phyloP scores from a whole-genome alignment of 106 monocot genomes.

The Posidonia australis region DNA sequence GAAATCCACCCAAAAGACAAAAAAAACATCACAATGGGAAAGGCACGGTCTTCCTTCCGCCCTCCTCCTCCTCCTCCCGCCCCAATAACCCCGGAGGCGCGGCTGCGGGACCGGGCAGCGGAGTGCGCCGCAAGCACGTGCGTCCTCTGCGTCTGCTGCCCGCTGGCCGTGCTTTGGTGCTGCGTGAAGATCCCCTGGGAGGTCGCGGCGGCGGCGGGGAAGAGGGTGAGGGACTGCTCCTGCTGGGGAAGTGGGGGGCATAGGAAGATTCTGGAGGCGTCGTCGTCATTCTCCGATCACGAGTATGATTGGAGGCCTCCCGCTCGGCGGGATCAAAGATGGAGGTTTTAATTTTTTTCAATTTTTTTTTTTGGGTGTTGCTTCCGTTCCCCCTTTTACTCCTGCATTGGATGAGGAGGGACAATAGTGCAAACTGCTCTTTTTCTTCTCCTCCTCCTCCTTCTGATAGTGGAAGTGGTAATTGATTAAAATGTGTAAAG shows the following conservation, averaged over 20 bases:
- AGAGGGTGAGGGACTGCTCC: background rate
- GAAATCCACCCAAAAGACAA: no score
- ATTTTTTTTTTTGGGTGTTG: no score
- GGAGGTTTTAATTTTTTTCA: no score
- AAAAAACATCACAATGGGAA: no score
- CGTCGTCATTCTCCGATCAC: conserved; percentile 26
- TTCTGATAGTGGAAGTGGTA: no score
- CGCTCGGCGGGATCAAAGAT: background rate
- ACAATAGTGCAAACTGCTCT: no score
- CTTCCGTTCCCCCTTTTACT: no score
- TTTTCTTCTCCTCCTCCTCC: no score
- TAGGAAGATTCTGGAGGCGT: conserved; percentile 7
- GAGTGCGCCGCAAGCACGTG: conserved; percentile 20
- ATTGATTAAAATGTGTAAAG: no score
- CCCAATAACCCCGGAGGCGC: background rate
- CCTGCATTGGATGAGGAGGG: no score
- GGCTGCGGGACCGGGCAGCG: background rate
- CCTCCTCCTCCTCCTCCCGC: conserved; percentile 1
- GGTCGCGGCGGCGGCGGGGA: conserved; percentile 1
- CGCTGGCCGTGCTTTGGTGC: conserved; percentile 14
- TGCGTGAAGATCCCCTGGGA: conserved; percentile 10
- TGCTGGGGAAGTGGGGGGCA: background rate
- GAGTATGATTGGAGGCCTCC: conserved; percentile 8
- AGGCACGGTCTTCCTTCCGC: background rate
- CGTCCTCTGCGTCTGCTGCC: conserved; percentile 27